Evolutionary conservation across 495 filamentous ascomycete genomes (phyloP), one percentile per base, ranked within the genome.

Genomic region (Aspergillus conjunctus): DNA sequence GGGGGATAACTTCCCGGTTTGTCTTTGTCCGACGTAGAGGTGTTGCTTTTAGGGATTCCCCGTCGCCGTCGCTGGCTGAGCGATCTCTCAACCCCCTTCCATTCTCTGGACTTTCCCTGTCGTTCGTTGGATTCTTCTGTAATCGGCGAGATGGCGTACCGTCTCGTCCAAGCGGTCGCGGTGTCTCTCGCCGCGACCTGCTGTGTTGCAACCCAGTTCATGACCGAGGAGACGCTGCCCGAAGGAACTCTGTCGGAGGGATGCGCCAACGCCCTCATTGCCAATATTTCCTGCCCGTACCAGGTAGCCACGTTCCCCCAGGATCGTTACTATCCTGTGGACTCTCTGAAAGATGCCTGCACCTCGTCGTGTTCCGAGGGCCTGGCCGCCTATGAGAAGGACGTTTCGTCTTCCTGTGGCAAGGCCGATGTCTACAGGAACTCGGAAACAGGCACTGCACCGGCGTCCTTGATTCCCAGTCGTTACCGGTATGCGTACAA

Each of bases 171-270:
- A 37, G 34, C 46, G 18, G 14, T 50, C 26, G n/a, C 18, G 4
- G 12, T 50, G n/a, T 50, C 46, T 50, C 18, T 50, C n/a, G 46
- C 18, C 12, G n/a, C 26, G 10, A 50, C 46, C 18, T 12, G 46
- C 26, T 22, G 46, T 9, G n/a, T 32, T 33, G 50, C 50, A 20
- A 32, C 11, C 26, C 50, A 52, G 30, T 52, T 52, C 26, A 32
- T 52, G 12, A 52, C 50, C 4, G 50, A 52, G 2, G 32, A 31
- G 5, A 52, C 50, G 12, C 50, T 52, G 10, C 50, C 50, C 9
- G 1, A 2, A 7, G 50, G 30, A 3, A 32, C 50, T n/a, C 26
- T 52, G 9, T 52, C 50, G 1, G 30, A 34, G 3, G 14, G 20
- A 52, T 52, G 50, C 22, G 22, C 50, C 0, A 17, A 6, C 26